Conservation (phyloP, 2,329 filamentous ascomycete species). For the Didymella pomorum region DNA sequence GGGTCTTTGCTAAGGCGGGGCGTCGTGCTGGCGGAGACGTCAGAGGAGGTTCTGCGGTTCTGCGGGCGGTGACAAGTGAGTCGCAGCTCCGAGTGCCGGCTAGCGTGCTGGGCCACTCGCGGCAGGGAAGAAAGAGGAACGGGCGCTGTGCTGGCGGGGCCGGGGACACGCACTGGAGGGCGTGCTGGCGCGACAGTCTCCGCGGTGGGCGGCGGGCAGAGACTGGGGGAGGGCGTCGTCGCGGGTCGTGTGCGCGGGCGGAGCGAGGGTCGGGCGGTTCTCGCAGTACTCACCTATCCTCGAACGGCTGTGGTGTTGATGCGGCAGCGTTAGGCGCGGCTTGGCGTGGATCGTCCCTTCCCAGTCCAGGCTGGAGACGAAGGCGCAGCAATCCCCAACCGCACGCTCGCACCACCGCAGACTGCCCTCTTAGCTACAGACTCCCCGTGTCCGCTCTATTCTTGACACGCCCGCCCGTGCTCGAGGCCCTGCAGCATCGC, state of each 20-base stretch:
- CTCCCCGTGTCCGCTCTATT: constrained; percentile 1
- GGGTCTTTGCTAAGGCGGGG: constrained; percentile 2
- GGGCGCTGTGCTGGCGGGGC: constrained; percentile 25
- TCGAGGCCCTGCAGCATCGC: constrained; percentile 7
- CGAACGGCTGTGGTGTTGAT: constrained; percentile 14
- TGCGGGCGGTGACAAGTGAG: constrained; percentile 18
- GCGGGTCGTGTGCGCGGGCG: constrained; percentile 24
- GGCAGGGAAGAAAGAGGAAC: constrained; percentile 24
- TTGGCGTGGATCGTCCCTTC: neutral
- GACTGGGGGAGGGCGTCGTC: constrained; percentile 4
- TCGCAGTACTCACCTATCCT: neutral
- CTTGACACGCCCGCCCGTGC: constrained; percentile 7
- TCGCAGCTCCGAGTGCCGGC: constrained; percentile 25
- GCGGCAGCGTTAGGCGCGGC: constrained; percentile 2
- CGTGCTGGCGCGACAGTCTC: constrained; percentile 9
- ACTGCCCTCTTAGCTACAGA: neutral
- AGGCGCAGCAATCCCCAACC: neutral
- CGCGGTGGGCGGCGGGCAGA: constrained; percentile 19
- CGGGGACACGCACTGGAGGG: constrained; percentile 25
- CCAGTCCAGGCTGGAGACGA: neutral
- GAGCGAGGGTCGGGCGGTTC: constrained; percentile 3
- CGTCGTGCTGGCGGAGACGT: constrained; percentile 14
- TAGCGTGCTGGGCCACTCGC: constrained; percentile 20
- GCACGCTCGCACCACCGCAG: neutral
- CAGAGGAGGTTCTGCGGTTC: constrained; percentile 19